These are phyloP conservation scores for Trichosanthes cucumerina DNA, from an alignment of 306 rosid genomes.

Conservation along the genomic window DNA sequence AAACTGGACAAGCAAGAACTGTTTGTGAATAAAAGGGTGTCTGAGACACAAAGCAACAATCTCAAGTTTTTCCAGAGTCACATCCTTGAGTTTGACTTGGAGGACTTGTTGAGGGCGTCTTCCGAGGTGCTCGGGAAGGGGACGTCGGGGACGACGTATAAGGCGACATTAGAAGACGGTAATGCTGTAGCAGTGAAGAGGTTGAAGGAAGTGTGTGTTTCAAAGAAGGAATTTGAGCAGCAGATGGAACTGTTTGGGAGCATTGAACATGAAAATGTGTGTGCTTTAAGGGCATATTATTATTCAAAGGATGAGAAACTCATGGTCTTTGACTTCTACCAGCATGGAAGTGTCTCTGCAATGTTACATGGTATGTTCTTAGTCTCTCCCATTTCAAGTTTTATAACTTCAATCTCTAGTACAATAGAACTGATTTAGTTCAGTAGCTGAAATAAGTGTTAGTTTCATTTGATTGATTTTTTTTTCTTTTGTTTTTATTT, in stretches of 20 bases:
- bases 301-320: slow-evolving; percentile 94
- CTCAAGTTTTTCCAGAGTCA: slow-evolving; percentile 63
- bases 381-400: neutral
- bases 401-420: neutral
- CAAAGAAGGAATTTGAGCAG: slow-evolving; percentile 77
- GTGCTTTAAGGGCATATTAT: slow-evolving; percentile 63
- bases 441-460: too few relatives aligned
- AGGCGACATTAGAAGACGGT: slow-evolving; percentile 78
- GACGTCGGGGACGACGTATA: slow-evolving; percentile 66
- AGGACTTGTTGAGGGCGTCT: slow-evolving; percentile 84
- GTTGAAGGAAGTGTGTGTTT: slow-evolving; percentile 62
- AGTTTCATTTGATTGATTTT: neutral
- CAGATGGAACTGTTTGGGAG: slow-evolving; percentile 70
- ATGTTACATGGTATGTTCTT: slow-evolving; percentile 58
- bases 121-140: slow-evolving; percentile 99
- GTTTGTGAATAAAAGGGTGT: slow-evolving; percentile 28
- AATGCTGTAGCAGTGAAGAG: slow-evolving; percentile 81
- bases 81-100: slow-evolving; percentile 67
- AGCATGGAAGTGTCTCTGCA: slow-evolving; percentile 64
- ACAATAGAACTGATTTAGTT: too few relatives aligned
- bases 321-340: slow-evolving; percentile 57
- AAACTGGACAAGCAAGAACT: slow-evolving; percentile 45
- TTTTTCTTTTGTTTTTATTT: too few relatives aligned
- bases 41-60: slow-evolving; percentile 36
- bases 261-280: slow-evolving; percentile 69